Evolutionary conservation across 2,329 filamentous ascomycete species (phyloP).

Genomic region (Cadophora sp.): DNA sequence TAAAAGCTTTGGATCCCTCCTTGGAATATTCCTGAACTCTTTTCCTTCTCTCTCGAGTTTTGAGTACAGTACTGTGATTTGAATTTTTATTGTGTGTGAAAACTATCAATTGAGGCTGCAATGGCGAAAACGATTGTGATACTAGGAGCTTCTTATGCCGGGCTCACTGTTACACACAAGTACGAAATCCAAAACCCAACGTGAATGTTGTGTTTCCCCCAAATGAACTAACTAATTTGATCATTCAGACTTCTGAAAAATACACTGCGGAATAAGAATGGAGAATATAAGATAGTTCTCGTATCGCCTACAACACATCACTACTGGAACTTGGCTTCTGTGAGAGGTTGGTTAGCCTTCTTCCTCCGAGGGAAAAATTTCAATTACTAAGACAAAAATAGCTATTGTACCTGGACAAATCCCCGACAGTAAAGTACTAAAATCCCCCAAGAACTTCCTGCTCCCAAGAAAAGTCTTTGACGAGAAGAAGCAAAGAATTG

Average conservation of each 20-base stretch:
- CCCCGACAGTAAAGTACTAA: conserved; percentile 48
- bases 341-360: conserved; percentile 46
- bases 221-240: no score
- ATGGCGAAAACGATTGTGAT: conserved; percentile 53
- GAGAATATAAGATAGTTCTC: conserved; percentile 59
- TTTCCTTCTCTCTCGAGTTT: no score
- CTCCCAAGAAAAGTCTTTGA: no score
- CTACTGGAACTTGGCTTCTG: conserved; percentile 58
- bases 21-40: not conserved
- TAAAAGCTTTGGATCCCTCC: not conserved
- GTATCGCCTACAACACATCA: conserved; percentile 59
- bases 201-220: no score
- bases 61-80: no score
- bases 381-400: not conserved
- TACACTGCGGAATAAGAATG: conserved; percentile 40
- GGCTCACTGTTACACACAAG: conserved; percentile 59
- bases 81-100: no score
- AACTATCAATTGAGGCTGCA: not conserved
- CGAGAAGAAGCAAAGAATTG: no score
- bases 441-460: no score
- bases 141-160: conserved; percentile 61
- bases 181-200: conserved; percentile 6
- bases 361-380: not conserved
- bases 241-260: conserved; percentile 53
- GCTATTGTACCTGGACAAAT: conserved; percentile 52